Conservation (phyloP, 805 yeast genomes). For the Maudiozyma serrabonitensis region DNA sequence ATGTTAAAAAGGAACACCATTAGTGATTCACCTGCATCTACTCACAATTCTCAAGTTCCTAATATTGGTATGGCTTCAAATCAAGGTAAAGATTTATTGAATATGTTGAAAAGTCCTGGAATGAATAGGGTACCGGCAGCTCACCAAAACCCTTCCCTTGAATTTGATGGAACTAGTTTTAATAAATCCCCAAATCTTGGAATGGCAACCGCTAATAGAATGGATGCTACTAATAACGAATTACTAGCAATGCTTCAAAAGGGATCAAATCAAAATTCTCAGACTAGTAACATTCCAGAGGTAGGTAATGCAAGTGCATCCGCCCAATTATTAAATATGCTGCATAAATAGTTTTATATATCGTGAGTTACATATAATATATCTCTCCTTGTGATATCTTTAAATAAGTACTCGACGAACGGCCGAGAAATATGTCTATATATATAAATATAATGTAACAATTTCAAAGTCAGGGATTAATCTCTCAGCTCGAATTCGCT, state of each 20-base stretch:
- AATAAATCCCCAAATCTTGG: not conserved
- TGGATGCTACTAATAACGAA: constrained; percentile 4
- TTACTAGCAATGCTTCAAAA: constrained; percentile 5
- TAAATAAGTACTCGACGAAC: not conserved
- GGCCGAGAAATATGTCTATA: no score
- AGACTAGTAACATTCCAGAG: no score
- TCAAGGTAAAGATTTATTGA: constrained; percentile 3
- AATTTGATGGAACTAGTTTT: not conserved
- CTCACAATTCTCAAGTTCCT: not conserved
- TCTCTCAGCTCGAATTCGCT: constrained; percentile 42
- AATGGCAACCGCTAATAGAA: not conserved
- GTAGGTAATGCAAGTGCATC: not conserved
- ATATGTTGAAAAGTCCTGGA: constrained; percentile 4
- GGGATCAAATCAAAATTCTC: not conserved
- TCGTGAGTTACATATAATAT: not conserved
- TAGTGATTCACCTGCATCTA: not conserved
- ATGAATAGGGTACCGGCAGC: not conserved
- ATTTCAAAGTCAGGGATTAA: constrained; percentile 7
- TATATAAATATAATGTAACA: not conserved
- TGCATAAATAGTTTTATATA: not conserved
- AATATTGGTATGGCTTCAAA: not conserved
- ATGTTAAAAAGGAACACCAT: constrained; percentile 8
- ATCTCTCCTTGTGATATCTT: not conserved
- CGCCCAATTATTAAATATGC: constrained; percentile 1
- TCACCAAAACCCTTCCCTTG: not conserved